Conservation (phyloP, 2,329 filamentous ascomycete genomes). For the Fusarium torulosum region DNA sequence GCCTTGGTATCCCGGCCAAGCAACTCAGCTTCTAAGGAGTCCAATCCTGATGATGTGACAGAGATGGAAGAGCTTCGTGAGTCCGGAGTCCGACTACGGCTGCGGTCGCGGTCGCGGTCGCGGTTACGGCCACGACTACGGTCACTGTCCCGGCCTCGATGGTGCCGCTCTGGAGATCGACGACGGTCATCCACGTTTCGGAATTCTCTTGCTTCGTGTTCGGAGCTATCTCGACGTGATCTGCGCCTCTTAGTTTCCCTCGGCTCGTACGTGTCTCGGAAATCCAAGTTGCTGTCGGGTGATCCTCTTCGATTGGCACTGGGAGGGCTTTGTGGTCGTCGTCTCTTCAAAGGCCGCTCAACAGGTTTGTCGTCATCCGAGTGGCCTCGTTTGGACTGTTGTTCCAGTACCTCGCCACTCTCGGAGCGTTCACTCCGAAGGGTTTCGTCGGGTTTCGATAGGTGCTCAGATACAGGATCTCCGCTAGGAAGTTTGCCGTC, state of each 20-base stretch:
- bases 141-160: conserved; percentile 33
- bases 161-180: conserved; percentile 32
- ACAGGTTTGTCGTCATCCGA: conserved; percentile 26
- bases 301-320: conserved; percentile 16
- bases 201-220: conserved; percentile 17
- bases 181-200: conserved; percentile 27
- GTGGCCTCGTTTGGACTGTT: conserved; percentile 29
- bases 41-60: conserved; percentile 54
- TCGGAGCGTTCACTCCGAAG: conserved; percentile 34
- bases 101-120: conserved; percentile 15
- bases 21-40: conserved; percentile 56
- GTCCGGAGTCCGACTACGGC: conserved; percentile 41
- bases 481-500: conserved; percentile 43
- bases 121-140: conserved; percentile 27
- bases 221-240: conserved; percentile 32
- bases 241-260: conserved; percentile 28
- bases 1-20: conserved; percentile 52
- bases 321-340: conserved; percentile 35
- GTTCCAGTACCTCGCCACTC: conserved; percentile 34
- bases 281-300: conserved; percentile 4
- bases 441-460: conserved; percentile 11
- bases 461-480: conserved; percentile 35
- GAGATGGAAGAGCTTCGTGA: conserved; percentile 51
- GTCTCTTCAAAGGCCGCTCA: conserved; percentile 39
- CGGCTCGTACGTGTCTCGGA: conserved; percentile 24